Percentiles rank a stretch among this genome's conserved stretches.
phyloP scores from a whole-genome alignment of 257 asterid genomes.

The Fraxinus pennsylvanica region DNA sequence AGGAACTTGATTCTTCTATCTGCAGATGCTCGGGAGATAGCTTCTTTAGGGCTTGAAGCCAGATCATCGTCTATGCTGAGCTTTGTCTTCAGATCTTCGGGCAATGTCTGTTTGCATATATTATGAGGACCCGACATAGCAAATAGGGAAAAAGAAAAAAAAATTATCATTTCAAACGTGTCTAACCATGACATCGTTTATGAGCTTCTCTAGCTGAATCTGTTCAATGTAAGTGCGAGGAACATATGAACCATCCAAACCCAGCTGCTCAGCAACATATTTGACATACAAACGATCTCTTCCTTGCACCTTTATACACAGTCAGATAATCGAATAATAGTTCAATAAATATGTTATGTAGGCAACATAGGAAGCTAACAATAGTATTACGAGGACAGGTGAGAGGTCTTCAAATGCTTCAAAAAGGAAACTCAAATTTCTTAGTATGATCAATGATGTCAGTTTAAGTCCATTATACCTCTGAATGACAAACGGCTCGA shows the following conservation, averaged over 20 bases:
- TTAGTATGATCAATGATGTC: not conserved
- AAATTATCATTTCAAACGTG: constrained; percentile 9
- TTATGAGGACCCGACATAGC: constrained; percentile 27
- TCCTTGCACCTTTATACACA: constrained; percentile 79
- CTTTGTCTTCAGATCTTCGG: constrained; percentile 90
- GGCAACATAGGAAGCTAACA: constrained; percentile 16
- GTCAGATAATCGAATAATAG: constrained; percentile 21
- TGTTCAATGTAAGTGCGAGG: constrained; percentile 96
- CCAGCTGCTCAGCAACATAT: constrained; percentile 72
- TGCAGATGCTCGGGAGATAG: constrained; percentile 88
- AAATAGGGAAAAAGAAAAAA: constrained; percentile 15
- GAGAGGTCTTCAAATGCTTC: constrained; percentile 3
- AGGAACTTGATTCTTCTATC: constrained; percentile 90
- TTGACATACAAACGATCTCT: constrained; percentile 79
- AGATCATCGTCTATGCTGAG: constrained; percentile 89
- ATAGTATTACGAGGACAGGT: not conserved
- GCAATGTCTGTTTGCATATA: constrained; percentile 61
- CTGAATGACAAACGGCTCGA: not conserved
- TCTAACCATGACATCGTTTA: constrained; percentile 88
- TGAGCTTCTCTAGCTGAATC: constrained; percentile 94
- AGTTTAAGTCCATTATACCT: not conserved
- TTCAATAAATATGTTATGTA: constrained; percentile 23
- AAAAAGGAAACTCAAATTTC: constrained; percentile 8
- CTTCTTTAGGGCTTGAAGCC: constrained; percentile 96
- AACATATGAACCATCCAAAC: constrained; percentile 86